Percentiles rank a stretch among this genome's conserved stretches.
phyloP scores from a whole-genome alignment of 257 asterid species.

The Nicotiana undulata region DNA sequence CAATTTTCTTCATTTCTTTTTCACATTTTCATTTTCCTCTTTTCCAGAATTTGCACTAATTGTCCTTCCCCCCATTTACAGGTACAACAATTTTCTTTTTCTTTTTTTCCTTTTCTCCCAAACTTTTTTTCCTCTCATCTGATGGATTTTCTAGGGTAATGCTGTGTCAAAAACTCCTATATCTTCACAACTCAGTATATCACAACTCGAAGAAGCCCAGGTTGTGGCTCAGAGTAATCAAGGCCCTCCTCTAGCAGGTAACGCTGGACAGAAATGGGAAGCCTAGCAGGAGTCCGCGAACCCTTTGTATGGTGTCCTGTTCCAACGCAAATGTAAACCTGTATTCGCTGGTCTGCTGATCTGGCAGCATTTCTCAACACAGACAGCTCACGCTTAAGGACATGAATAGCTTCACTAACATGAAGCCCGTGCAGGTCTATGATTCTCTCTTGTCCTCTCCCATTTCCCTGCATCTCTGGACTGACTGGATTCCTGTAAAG shows the following conservation, averaged over 20 bases:
- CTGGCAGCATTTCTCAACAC: conserved; percentile 75
- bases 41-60: conserved; percentile 17
- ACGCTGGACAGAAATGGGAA: conserved; percentile 84
- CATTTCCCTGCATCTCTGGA: conserved; percentile 46
- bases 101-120: not conserved
- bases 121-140: not conserved
- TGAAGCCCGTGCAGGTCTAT: conserved; percentile 96
- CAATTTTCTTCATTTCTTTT: conserved; percentile 26
- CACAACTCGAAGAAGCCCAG: conserved; percentile 79
- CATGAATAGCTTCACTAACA: conserved; percentile 87
- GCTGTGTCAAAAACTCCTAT: conserved; percentile 32
- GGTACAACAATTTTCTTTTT: conserved; percentile 12
- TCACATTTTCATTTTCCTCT: conserved; percentile 2
- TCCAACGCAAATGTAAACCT: conserved; percentile 87
- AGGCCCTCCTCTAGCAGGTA: conserved; percentile 92
- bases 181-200: conserved; percentile 45
- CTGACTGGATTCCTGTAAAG: conserved; percentile 48
- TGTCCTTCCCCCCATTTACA: conserved; percentile 14
- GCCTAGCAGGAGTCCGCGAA: conserved; percentile 77
- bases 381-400: conserved; percentile 84
- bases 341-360: conserved; percentile 63
- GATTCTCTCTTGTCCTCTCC: conserved; percentile 65
- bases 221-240: conserved; percentile 84
- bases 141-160: conserved; percentile 13
- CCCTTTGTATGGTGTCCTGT: conserved; percentile 97